Conservation (phyloP, 768 basidiomycete genomes). For the Phylloporus sp. region DNA sequence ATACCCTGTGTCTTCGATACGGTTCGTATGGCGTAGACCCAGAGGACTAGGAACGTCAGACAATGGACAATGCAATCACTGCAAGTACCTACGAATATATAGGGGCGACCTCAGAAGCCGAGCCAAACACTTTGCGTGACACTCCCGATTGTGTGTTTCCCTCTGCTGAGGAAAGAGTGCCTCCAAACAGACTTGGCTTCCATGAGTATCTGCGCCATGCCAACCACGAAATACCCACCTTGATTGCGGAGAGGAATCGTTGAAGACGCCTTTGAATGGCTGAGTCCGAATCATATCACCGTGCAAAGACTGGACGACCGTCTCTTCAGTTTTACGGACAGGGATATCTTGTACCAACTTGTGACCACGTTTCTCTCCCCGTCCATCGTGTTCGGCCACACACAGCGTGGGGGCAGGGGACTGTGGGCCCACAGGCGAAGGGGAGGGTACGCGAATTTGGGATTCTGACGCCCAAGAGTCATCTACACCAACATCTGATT, state of each 20-base stretch:
- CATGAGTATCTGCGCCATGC: neutral
- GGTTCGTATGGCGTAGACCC: neutral
- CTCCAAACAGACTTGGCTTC: neutral
- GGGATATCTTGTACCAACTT: neutral
- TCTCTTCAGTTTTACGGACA: neutral
- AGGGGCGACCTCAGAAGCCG: neutral
- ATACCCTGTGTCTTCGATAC: neutral
- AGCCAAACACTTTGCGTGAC: neutral
- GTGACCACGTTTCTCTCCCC: too few relatives aligned
- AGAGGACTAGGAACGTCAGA: constrained; percentile 8
- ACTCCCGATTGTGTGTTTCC: neutral
- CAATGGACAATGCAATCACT: neutral
- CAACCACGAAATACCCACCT: neutral
- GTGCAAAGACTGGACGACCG: neutral
- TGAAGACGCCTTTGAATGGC: neutral
- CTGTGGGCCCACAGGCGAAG: neutral
- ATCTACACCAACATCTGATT: neutral
- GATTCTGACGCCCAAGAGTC: neutral
- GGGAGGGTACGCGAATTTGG: too few relatives aligned
- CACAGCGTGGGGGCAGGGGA: neutral
- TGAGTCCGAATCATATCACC: neutral
- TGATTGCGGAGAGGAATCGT: neutral
- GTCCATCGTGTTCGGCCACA: neutral
- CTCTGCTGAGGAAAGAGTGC: neutral
- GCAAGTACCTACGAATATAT: constrained; percentile 5